Conservation (phyloP, 2,329 filamentous ascomycete species). For the Fusarium multiceps region DNA sequence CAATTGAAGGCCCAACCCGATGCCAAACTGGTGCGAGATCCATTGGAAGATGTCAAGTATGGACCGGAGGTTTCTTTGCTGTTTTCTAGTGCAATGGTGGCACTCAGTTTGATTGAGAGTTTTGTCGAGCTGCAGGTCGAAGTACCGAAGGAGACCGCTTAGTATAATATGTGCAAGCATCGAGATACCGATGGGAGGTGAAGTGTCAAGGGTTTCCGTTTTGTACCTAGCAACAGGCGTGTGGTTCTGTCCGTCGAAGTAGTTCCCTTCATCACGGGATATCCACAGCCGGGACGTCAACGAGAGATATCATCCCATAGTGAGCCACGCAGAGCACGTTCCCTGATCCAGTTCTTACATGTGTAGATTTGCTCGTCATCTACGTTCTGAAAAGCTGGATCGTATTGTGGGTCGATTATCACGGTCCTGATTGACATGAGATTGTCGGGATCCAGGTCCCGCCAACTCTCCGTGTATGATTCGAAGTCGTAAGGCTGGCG, state of each 20-base stretch:
- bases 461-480: not conserved
- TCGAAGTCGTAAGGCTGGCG: not conserved
- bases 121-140: slow-evolving; percentile 2
- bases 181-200: not conserved
- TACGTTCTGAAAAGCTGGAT: not conserved
- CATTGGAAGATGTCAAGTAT: not conserved
- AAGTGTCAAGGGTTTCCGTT: not conserved
- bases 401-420: not conserved
- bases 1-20: not conserved
- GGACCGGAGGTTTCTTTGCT: not conserved
- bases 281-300: not conserved
- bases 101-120: slow-evolving; percentile 15
- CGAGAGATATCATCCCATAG: slow-evolving; percentile 13
- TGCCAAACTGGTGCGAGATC: not conserved
- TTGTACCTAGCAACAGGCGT: not conserved
- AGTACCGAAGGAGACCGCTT: not conserved
- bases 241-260: slow-evolving; percentile 17
- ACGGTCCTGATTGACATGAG: not conserved
- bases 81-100: slow-evolving; percentile 11
- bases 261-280: not conserved
- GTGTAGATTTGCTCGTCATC: not conserved
- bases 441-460: slow-evolving; percentile 7
- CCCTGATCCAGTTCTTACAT: slow-evolving; percentile 17
- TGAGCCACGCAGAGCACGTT: slow-evolving; percentile 2
- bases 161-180: too few relatives aligned